Evolutionary conservation across 2,329 filamentous ascomycete species (phyloP).

Genomic region (Sporothrix globosa): DNA sequence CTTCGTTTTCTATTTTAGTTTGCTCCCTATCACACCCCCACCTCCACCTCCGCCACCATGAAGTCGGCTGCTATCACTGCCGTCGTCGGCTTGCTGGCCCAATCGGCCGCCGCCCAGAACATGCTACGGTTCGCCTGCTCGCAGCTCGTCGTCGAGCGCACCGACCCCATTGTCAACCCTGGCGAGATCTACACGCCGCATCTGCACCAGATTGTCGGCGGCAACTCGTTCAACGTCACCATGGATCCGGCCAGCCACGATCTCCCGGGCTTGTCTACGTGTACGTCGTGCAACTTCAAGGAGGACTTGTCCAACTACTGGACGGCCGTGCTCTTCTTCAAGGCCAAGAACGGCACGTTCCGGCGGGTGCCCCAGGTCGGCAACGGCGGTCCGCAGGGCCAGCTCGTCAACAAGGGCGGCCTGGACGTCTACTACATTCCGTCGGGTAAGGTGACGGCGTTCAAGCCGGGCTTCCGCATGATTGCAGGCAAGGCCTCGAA

Average conservation of each 20-base stretch:
- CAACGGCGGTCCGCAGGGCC: constrained; percentile 51
- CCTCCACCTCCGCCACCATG: constrained; percentile 17
- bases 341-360: constrained; percentile 49
- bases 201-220: constrained; percentile 53
- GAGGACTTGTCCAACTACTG: constrained; percentile 54
- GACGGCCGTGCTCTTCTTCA: constrained; percentile 53
- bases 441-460: constrained; percentile 48
- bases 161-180: constrained; percentile 53
- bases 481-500: constrained; percentile 51
- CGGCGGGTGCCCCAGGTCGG: constrained; percentile 51
- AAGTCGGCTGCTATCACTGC: constrained; percentile 31
- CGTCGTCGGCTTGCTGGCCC: constrained; percentile 40
- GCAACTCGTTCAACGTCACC: constrained; percentile 51
- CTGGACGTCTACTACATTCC: constrained; percentile 53
- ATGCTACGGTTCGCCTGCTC: constrained; percentile 55
- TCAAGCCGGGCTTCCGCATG: constrained; percentile 53
- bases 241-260: constrained; percentile 48
- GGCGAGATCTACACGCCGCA: constrained; percentile 51
- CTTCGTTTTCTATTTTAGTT: not conserved
- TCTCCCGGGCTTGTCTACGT: constrained; percentile 45
- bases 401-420: constrained; percentile 50
- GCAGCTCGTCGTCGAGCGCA: constrained; percentile 52
- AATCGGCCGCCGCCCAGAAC: constrained; percentile 43
- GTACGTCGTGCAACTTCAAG: constrained; percentile 51
- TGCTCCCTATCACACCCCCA: not conserved